Evolutionary conservation across 1,139 yeast species (phyloP).

Genomic region (Scheffersomyces titani): DNA sequence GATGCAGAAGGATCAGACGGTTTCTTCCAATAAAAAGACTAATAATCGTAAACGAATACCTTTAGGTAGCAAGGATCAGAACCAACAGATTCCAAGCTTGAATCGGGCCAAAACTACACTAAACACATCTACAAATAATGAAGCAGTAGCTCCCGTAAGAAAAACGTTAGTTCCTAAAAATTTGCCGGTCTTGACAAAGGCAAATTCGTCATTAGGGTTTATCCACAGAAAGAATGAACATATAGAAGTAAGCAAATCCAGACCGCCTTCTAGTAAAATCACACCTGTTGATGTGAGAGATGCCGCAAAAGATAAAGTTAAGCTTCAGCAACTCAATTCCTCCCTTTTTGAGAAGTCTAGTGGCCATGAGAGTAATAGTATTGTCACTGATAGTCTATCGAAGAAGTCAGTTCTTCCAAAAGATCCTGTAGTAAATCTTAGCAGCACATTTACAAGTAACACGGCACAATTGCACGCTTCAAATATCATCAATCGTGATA

Average conservation of each 20-base stretch:
- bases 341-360: not conserved
- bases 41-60: conserved; percentile 32
- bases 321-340: not conserved
- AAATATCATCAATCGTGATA: conserved; percentile 16
- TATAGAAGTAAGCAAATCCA: conserved; percentile 9
- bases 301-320: not conserved
- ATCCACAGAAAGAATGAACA: conserved; percentile 13
- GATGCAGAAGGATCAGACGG: not conserved
- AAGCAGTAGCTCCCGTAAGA: not conserved
- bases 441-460: not conserved
- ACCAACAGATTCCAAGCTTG: conserved; percentile 29
- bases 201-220: conserved; percentile 45
- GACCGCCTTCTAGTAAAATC: not conserved
- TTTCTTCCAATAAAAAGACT: not conserved
- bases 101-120: conserved; percentile 37
- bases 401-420: not conserved
- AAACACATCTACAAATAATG: conserved; percentile 3
- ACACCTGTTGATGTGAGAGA: not conserved
- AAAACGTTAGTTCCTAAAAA: not conserved
- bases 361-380: not conserved
- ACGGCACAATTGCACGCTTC: conserved; percentile 21
- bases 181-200: conserved; percentile 31
- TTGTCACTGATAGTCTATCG: not conserved
- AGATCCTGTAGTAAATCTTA: not conserved
- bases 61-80: conserved; percentile 52